Conservation (phyloP, 352 stramenopile genomes). For the Plasmopara muralis region DNA sequence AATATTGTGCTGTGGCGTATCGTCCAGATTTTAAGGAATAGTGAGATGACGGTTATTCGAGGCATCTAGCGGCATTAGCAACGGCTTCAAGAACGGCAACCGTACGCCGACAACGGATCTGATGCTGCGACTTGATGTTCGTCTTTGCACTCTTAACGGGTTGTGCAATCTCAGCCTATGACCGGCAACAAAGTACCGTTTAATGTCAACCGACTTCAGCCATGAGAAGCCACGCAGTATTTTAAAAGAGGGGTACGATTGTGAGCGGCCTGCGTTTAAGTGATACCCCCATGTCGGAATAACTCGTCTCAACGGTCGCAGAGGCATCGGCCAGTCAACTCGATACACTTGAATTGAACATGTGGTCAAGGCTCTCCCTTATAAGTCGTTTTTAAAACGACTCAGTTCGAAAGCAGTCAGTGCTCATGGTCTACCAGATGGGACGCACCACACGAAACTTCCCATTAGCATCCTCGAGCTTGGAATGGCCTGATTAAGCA, state of each 20-base stretch:
- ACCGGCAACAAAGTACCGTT: constrained; percentile 18
- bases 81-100: constrained; percentile 10
- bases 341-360: constrained; percentile 3
- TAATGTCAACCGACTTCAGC: constrained; percentile 3
- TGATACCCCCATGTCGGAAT: not conserved
- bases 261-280: constrained; percentile 6
- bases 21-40: no score
- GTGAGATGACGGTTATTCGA: no score
- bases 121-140: constrained; percentile 2
- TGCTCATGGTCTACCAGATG: constrained; percentile 19
- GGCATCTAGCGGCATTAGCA: constrained; percentile 8
- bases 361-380: constrained; percentile 9
- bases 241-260: constrained; percentile 5
- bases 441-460: constrained; percentile 28
- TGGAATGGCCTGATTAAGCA: not conserved
- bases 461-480: constrained; percentile 25
- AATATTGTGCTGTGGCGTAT: no score
- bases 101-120: constrained; percentile 3
- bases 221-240: constrained; percentile 17
- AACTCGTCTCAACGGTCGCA: constrained; percentile 12
- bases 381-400: constrained; percentile 26
- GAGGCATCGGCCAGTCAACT: constrained; percentile 14
- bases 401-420: constrained; percentile 18
- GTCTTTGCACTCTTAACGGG: constrained; percentile 11
- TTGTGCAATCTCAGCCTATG: constrained; percentile 16